Evolutionary conservation across 2,329 filamentous ascomycete species (phyloP), one percentile per base, ranked within the genome.

Genomic region (Ceratocystiopsis minuta): DNA sequence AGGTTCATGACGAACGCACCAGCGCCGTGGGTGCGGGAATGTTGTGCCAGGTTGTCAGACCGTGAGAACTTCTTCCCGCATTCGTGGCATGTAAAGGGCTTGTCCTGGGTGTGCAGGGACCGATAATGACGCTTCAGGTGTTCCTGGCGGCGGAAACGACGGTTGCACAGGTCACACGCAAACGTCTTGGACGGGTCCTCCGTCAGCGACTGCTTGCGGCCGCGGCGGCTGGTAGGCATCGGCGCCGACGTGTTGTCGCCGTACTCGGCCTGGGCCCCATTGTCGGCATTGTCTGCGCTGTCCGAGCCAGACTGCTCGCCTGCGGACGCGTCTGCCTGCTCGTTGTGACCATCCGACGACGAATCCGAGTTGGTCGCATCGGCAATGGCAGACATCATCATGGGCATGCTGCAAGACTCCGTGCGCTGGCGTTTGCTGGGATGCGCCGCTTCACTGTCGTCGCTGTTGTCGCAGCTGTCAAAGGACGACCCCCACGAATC

Each of bases 1-100:
- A 95, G 72, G 54, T 84, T 83, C 80, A 96, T 88, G 54, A 92
- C 78, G 50, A 95, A 82, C 46, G 86, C 83, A 47, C 86, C 85
- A 45, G 78, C 80, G 43, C 86, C 86, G 56, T 98, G 90, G 5
- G 90, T 98, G 48, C 90, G 78, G 49, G 90, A 80, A 59, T 98
- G 90, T 64, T 98, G 90, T 18, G 86, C 83, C 15, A 98, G 74
- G 68, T 98, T 98, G 65, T 98, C 90, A 53, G 84, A 93, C 54
- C 90, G 80, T 16, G 88, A 96, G 66, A 96, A 98, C 69, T 93
- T 95, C 80, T 98, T 98, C 53, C 90, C 88, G 56, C 90, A 98
- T 65, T 98, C 88, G 50, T 78, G 75, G 70, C 90, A 98, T 65
- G 93, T 85, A 55, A 96, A 98, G 6, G 90, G 90, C 77, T 96